Evolutionary conservation across 2,329 filamentous ascomycete genomes (phyloP).

Genomic region (Colletotrichum navitas): DNA sequence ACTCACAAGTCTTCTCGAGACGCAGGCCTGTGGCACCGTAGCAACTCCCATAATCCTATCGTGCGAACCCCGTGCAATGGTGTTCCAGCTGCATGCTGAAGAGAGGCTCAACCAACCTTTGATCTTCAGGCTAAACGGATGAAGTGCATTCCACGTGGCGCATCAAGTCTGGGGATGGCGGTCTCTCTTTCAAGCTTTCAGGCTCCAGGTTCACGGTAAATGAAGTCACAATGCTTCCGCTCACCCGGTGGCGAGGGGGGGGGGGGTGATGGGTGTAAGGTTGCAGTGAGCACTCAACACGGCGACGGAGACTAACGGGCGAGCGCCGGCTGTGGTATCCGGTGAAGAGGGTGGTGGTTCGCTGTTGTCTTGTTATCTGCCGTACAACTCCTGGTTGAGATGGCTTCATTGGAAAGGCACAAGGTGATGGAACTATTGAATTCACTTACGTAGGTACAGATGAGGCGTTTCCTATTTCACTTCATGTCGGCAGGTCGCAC

Average conservation of each 20-base stretch:
- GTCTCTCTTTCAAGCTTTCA: neutral
- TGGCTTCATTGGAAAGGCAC: neutral
- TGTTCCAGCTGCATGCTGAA: neutral
- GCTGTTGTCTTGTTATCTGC: neutral
- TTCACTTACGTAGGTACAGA: neutral
- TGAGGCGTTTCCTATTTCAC: no score
- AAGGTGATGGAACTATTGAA: neutral
- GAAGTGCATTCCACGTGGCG: slow-evolving; percentile 21
- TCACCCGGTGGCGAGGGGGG: slow-evolving; percentile 8
- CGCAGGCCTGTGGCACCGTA: neutral
- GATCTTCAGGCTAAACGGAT: slow-evolving; percentile 33
- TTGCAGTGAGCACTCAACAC: slow-evolving; percentile 4
- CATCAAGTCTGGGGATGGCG: neutral
- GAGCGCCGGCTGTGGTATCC: neutral
- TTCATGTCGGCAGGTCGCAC: neutral
- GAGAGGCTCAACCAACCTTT: slow-evolving; percentile 25
- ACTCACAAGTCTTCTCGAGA: neutral
- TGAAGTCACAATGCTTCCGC: slow-evolving; percentile 5
- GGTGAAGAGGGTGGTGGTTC: neutral
- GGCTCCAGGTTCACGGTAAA: neutral
- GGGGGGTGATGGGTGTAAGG: slow-evolving; percentile 10
- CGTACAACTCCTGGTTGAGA: neutral
- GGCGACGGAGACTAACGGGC: slow-evolving; percentile 18
- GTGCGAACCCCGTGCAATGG: neutral
- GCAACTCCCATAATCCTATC: neutral